Evolutionary conservation across 768 basidiomycete species (phyloP).

Genomic region (Boletus barrowsii): DNA sequence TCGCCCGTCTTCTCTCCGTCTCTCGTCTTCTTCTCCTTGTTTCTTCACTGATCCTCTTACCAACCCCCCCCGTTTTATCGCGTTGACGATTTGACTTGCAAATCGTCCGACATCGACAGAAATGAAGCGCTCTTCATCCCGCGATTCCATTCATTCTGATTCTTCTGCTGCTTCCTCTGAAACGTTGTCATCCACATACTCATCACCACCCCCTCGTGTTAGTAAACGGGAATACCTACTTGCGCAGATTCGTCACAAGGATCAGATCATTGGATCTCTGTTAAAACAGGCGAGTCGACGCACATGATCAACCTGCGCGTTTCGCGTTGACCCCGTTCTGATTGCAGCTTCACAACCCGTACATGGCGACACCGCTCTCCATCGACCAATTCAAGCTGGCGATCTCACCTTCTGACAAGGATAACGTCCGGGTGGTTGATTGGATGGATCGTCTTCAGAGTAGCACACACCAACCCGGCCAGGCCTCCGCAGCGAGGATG

Average conservation of each 20-base stretch:
- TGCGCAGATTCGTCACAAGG: constrained; percentile 84
- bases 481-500: constrained; percentile 31
- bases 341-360: constrained; percentile 64
- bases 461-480: constrained; percentile 50
- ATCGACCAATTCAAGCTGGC: constrained; percentile 79
- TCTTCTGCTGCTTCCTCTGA: constrained; percentile 33
- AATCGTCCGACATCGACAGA: not conserved
- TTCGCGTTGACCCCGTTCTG: not conserved
- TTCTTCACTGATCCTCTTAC: not conserved
- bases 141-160: constrained; percentile 18
- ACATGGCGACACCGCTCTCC: constrained; percentile 72
- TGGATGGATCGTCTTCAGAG: constrained; percentile 73
- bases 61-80: not conserved
- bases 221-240: constrained; percentile 87
- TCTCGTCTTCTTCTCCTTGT: not conserved
- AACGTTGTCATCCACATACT: constrained; percentile 35
- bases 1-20: not conserved
- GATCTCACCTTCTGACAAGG: constrained; percentile 69
- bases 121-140: constrained; percentile 20
- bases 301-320: not conserved
- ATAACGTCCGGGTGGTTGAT: constrained; percentile 64
- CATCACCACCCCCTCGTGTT: constrained; percentile 28
- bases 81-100: not conserved
- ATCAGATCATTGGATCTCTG: constrained; percentile 79
- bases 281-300: constrained; percentile 64